Evolutionary conservation across 768 basidiomycete species (phyloP).

Genomic region (Tremella mesenterica): DNA sequence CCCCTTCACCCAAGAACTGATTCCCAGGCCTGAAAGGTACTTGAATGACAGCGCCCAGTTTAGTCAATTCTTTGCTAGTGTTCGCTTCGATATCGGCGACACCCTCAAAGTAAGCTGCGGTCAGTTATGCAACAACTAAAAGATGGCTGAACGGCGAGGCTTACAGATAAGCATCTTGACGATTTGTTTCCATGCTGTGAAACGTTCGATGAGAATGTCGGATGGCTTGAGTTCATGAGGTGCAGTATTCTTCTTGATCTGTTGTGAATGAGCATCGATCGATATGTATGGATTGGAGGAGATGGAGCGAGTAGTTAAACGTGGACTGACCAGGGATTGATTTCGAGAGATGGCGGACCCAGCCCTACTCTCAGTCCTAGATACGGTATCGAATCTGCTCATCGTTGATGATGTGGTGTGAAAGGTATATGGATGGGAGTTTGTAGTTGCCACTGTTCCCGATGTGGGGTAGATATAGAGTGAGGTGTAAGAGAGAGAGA

Average conservation of each 20-base stretch:
- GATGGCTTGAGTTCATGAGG: conserved; percentile 83
- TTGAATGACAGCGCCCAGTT: conserved; percentile 90
- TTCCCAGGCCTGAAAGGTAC: conserved; percentile 92
- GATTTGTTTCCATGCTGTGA: conserved; percentile 74
- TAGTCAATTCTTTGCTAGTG: conserved; percentile 82
- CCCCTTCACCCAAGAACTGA: conserved; percentile 97
- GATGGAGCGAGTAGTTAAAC: background rate
- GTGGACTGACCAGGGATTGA: conserved; percentile 56
- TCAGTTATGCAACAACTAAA: background rate
- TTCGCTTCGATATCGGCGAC: conserved; percentile 89
- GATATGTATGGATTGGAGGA: background rate
- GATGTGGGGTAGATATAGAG: background rate
- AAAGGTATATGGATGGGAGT: background rate
- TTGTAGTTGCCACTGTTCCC: too few species aligned
- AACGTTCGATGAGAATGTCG: conserved; percentile 86
- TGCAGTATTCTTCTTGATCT: conserved; percentile 85
- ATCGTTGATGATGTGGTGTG: conserved; percentile 17
- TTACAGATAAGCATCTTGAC: conserved; percentile 76
- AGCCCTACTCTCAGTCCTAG: conserved; percentile 60
- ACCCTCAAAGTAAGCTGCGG: conserved; percentile 63
- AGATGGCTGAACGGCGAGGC: background rate
- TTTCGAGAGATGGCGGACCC: conserved; percentile 68
- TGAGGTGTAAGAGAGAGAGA: background rate
- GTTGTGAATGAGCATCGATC: background rate
- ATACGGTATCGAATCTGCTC: conserved; percentile 47